phyloP scores from a whole-genome alignment of 208 protist species.

The Trypanosoma vivax region DNA sequence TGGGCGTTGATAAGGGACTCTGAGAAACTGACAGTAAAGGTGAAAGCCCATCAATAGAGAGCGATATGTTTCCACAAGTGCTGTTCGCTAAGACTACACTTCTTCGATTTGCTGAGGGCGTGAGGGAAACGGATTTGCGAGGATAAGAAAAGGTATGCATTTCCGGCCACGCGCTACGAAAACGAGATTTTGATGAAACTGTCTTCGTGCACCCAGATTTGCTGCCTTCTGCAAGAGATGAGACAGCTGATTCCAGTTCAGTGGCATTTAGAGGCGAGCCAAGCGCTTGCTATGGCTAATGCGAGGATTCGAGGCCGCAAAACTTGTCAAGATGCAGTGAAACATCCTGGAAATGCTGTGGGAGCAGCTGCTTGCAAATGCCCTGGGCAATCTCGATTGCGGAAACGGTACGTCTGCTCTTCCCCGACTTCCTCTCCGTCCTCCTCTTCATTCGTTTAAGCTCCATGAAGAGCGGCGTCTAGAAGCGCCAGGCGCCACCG shows the following conservation, averaged over 20 bases:
- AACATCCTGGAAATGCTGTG: too few species aligned
- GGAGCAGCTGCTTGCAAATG: too few species aligned
- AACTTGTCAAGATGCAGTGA: too few species aligned
- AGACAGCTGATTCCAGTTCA: too few species aligned
- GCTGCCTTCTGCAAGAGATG: too few species aligned
- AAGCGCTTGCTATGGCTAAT: too few species aligned
- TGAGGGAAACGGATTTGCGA: conserved; percentile 37
- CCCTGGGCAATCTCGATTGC: too few species aligned
- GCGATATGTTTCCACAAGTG: conserved; percentile 3
- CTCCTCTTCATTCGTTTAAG: too few species aligned
- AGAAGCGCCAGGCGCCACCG: conserved; percentile 1
- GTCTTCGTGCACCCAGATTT: too few species aligned
- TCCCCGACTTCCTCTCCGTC: not conserved
- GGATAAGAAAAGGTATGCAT: conserved; percentile 42
- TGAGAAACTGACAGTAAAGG: conserved; percentile 5
- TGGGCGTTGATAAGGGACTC: conserved; percentile 12
- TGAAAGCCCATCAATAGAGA: conserved; percentile 2
- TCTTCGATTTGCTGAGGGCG: not conserved
- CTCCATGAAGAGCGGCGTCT: not conserved
- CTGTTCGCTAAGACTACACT: not conserved
- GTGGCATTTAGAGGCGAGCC: too few species aligned
- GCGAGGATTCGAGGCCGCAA: too few species aligned
- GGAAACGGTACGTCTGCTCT: not conserved
- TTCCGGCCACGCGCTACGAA: conserved; percentile 14
- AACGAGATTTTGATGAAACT: too few species aligned